phyloP scores from a whole-genome alignment of 2,329 filamentous ascomycete genomes.

The Pseudogymnoascus sp. region DNA sequence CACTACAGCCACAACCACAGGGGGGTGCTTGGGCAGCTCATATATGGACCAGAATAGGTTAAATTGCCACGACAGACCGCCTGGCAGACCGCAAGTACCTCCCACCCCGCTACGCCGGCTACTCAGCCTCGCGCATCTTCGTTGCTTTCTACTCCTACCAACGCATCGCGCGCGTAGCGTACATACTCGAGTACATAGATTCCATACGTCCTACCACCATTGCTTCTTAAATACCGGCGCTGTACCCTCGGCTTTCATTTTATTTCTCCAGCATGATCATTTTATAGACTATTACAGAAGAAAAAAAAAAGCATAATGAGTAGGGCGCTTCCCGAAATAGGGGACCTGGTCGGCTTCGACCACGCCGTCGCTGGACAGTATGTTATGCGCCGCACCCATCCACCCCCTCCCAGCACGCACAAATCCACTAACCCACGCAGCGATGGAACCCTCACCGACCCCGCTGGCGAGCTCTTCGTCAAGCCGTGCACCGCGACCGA shows the following conservation, averaged over 20 bases:
- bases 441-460: slow-evolving; percentile 82
- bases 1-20: background rate
- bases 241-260: slow-evolving; percentile 3
- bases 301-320: slow-evolving; percentile 30
- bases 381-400: slow-evolving; percentile 33
- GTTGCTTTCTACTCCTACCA: background rate
- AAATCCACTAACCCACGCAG: slow-evolving; percentile 38
- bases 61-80: slow-evolving; percentile 1
- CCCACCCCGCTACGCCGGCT: background rate
- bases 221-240: slow-evolving; percentile 6
- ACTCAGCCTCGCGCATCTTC: slow-evolving; percentile 10
- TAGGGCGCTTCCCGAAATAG: slow-evolving; percentile 45
- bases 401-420: slow-evolving; percentile 9
- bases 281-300: slow-evolving; percentile 23
- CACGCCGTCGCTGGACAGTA: slow-evolving; percentile 81
- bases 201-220: background rate
- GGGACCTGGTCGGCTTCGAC: slow-evolving; percentile 61
- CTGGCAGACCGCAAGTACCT: background rate
- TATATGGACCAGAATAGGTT: background rate
- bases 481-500: slow-evolving; percentile 87
- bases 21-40: background rate
- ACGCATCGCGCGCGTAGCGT: slow-evolving; percentile 3
- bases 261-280: slow-evolving; percentile 26
- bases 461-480: slow-evolving; percentile 77
- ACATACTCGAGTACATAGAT: slow-evolving; percentile 1